A percentile compares a stretch with the other conserved stretches of the same genome.
phyloP scores from a whole-genome alignment of 2,329 filamentous ascomycete species.

The Apiospora phragmitis region DNA sequence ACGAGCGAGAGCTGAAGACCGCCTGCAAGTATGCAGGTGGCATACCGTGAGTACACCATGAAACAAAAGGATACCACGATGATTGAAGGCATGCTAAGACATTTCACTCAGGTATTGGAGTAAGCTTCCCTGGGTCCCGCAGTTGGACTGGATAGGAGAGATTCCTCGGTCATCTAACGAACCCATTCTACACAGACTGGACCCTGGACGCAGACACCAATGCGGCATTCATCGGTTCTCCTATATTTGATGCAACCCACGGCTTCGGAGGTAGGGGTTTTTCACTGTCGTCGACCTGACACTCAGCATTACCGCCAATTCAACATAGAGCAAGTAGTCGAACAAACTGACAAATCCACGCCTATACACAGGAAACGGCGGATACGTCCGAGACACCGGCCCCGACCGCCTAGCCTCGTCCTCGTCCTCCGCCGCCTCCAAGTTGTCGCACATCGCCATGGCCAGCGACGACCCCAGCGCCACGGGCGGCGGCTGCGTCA shows the following conservation, averaged over 20 bases:
- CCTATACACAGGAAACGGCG: not conserved
- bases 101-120: not conserved
- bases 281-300: too few species aligned
- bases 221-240: constrained; percentile 22
- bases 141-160: constrained; percentile 19
- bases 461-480: constrained; percentile 20
- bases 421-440: constrained; percentile 10
- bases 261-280: constrained; percentile 29
- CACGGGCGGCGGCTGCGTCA: constrained; percentile 31
- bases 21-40: constrained; percentile 16
- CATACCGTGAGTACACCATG: constrained; percentile 13
- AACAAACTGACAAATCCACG: not conserved
- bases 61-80: not conserved
- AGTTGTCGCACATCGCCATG: constrained; percentile 14
- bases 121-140: not conserved
- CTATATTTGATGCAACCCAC: constrained; percentile 27
- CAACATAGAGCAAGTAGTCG: not conserved
- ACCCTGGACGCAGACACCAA: constrained; percentile 25
- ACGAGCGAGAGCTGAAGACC: constrained; percentile 18
- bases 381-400: not conserved
- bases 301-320: too few species aligned
- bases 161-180: not conserved
- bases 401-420: constrained; percentile 11
- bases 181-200: constrained; percentile 22
- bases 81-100: not conserved